A percentile compares a stretch with the other conserved stretches of the same genome.
Evolutionary conservation across 805 yeast genomes (phyloP).

Genomic region (Priceomyces carsonii): DNA sequence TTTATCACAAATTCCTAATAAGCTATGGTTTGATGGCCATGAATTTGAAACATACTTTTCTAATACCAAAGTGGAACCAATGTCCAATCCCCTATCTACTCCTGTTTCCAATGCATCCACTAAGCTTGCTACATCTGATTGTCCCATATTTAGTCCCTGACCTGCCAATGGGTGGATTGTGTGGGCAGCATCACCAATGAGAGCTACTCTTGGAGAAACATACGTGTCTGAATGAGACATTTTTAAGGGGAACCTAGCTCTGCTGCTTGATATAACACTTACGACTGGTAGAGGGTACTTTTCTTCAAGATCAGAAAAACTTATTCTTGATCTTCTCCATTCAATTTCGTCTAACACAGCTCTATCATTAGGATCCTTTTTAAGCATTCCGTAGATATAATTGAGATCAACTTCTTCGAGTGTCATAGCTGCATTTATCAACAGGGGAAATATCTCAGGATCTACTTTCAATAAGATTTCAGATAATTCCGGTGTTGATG

Average conservation of each 20-base stretch:
- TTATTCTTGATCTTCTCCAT: conserved; percentile 59
- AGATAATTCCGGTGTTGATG: conserved; percentile 76
- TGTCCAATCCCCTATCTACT: conserved; percentile 76
- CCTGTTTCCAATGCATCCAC: conserved; percentile 71
- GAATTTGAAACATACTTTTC: conserved; percentile 88
- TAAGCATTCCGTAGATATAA: conserved; percentile 54
- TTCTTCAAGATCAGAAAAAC: conserved; percentile 52
- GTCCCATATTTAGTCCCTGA: conserved; percentile 98
- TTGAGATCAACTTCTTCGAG: conserved; percentile 74
- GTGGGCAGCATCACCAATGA: conserved; percentile 99
- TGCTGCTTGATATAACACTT: conserved; percentile 57
- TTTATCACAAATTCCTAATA: conserved; percentile 89
- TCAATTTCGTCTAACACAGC: conserved; percentile 65
- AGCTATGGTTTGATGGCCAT: conserved; percentile 74
- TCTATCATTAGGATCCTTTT: conserved; percentile 41
- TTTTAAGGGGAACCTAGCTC: conserved; percentile 88
- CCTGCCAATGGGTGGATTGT: conserved; percentile 98
- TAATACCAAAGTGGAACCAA: conserved; percentile 76
- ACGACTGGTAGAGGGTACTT: conserved; percentile 67
- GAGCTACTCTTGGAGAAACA: conserved; percentile 78
- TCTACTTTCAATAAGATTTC: conserved; percentile 57
- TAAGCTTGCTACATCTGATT: conserved; percentile 79
- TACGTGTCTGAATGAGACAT: conserved; percentile 90
- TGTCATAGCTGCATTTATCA: conserved; percentile 87
- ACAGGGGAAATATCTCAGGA: conserved; percentile 60